Conservation (phyloP, 139 green algal species). For the Chlorella sp. region DNA sequence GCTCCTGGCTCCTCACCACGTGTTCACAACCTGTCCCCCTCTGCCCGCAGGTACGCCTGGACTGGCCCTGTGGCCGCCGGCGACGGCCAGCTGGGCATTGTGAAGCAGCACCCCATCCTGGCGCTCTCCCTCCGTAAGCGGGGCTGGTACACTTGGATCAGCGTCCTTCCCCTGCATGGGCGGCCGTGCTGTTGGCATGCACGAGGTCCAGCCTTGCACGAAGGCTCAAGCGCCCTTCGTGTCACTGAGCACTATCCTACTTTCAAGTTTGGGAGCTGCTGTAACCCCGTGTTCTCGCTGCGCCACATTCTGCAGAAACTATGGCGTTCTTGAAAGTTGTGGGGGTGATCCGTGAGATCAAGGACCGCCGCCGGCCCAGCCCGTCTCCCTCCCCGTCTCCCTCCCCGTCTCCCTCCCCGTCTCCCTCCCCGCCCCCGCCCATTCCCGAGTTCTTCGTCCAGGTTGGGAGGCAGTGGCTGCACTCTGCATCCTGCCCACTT, state of each 20-base stretch:
- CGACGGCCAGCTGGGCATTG: neutral
- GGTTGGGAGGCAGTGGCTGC: neutral
- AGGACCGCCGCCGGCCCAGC: neutral
- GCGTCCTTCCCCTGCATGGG: too few species aligned
- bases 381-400: neutral
- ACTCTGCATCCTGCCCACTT: neutral
- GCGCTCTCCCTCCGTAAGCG: neutral
- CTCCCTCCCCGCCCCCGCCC: neutral
- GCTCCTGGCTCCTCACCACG: too few species aligned
- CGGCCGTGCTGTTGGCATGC: neutral
- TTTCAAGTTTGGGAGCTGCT: neutral
- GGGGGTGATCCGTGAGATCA: neutral
- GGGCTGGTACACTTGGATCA: too few species aligned
- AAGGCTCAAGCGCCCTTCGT: neutral
- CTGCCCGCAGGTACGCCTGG: neutral
- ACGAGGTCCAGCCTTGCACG: neutral
- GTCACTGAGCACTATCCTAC: neutral
- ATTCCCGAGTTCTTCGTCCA: neutral
- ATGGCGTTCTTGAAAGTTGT: neutral
- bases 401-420: neutral
- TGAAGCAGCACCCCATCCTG: neutral
- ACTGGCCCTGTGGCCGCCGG: conserved; percentile 7
- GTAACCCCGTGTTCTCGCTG: neutral
- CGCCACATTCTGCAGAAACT: neutral
- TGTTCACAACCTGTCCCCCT: neutral